Evolutionary conservation across 2,329 filamentous ascomycete genomes (phyloP), one percentile per base, ranked within the genome.

Genomic region (Neonectria neomacrospora): DNA sequence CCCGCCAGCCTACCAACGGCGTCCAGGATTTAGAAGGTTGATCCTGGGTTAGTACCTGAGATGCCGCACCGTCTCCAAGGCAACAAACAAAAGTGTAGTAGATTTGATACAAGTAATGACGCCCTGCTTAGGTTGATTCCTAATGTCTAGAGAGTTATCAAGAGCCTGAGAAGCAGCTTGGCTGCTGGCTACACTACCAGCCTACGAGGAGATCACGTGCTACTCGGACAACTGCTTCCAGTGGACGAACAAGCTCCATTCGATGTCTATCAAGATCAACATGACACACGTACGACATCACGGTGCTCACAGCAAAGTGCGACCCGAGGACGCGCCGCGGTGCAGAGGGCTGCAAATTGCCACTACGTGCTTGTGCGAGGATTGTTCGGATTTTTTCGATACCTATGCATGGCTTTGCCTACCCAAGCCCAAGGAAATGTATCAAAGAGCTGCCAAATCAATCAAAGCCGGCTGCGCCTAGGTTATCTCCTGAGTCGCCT

Each of bases 351-450:
- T 26, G 16, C 42, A 37, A 18, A 34, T 32, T 26, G 16, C 51
- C 50, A 48, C 48, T 16, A 61, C 26, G 44, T 37, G 47, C 44
- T 14, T 30, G 51, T 54, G 56, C 61, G 44, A 57, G 56, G 53
- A 48, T 44, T 37, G 45, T 48, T 57, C 60, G 51, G 44, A 59
- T 52, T 60, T 26, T 57, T 57, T 54, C 54, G 47, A 54, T 58
- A 64, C 57, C 48, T 64, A 56, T 64, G 54, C 57, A 58, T 57
- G 53, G 54, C 39, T 32, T 48, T 42, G 57, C 50, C 58, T 41
- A 39, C 16, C 37, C 48, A 41, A 52, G 41, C 23, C 41, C 26
- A 48, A 42, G 42, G 34, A 34, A 26, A 54, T 50, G n/a, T 34
- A 34, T 48, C 54, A 61, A 45, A 41, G 14, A 47, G 28, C 48